Conservation (phyloP, 163 green algal species). For the Chlamydomonas reinhardtii region DNA sequence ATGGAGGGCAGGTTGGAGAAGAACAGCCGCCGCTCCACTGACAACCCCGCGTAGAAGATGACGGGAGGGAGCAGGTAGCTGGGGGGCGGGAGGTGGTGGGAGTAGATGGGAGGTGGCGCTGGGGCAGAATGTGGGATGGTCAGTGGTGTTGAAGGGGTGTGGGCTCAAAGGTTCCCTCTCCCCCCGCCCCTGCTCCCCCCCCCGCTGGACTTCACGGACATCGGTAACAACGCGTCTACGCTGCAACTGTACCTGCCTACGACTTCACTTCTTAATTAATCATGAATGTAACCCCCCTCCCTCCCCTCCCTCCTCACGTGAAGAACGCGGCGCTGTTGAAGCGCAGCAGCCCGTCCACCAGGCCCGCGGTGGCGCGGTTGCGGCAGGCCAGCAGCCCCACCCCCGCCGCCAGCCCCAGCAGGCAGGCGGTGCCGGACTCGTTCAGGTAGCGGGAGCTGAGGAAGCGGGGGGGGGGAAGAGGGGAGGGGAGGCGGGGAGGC, state of each 20-base stretch:
- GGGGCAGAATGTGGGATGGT: no score
- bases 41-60: constrained; percentile 95
- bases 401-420: constrained; percentile 69
- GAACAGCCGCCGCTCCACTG: constrained; percentile 85
- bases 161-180: no score
- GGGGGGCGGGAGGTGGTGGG: background rate
- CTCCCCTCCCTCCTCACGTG: constrained; percentile 50
- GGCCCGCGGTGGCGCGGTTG: constrained; percentile 21
- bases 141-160: no score
- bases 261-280: no score
- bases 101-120: background rate
- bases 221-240: no score
- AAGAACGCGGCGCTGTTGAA: constrained; percentile 82
- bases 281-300: no score
- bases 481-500: background rate
- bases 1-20: constrained; percentile 85
- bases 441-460: constrained; percentile 70
- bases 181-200: no score
- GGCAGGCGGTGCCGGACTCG: constrained; percentile 67
- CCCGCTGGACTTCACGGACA: no score
- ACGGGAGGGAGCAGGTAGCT: constrained; percentile 93
- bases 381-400: constrained; percentile 66
- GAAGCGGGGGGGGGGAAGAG: background rate
- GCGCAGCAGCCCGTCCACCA: constrained; percentile 62
- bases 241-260: no score